Conservation (phyloP, 805 yeast species). For the Torulaspora microellipsoides region DNA sequence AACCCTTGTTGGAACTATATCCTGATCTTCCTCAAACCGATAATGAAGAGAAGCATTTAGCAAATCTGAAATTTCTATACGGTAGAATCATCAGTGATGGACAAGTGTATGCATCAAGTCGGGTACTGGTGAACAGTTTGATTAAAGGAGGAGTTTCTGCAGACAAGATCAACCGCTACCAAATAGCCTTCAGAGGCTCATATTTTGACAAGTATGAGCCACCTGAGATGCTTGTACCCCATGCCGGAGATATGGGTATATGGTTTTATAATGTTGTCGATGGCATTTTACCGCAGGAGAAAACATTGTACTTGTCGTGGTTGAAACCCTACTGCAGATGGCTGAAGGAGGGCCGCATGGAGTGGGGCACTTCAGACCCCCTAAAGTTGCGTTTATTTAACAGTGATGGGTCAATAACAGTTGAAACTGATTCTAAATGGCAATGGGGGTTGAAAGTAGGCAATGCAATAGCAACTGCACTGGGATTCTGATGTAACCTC, state of each 20-base stretch:
- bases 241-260: slow-evolving; percentile 35
- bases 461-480: slow-evolving; percentile 3
- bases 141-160: slow-evolving; percentile 12
- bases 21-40: slow-evolving; percentile 15
- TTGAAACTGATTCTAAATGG: slow-evolving; percentile 35
- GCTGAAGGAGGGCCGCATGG: slow-evolving; percentile 26
- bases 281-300: slow-evolving; percentile 28
- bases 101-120: slow-evolving; percentile 38
- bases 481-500: slow-evolving; percentile 1
- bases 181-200: slow-evolving; percentile 30
- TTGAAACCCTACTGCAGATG: slow-evolving; percentile 32
- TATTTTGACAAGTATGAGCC: slow-evolving; percentile 23
- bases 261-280: slow-evolving; percentile 35
- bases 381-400: slow-evolving; percentile 29
- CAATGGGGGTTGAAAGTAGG: slow-evolving; percentile 38
- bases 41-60: slow-evolving; percentile 9
- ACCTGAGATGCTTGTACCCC: slow-evolving; percentile 34
- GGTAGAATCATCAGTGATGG: slow-evolving; percentile 38
- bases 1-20: slow-evolving; percentile 27
- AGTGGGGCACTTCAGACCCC: slow-evolving; percentile 32
- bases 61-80: slow-evolving; percentile 24
- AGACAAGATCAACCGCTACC: slow-evolving; percentile 28
- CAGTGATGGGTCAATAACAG: slow-evolving; percentile 29
- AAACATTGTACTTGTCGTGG: slow-evolving; percentile 23
- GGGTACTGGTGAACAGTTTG: slow-evolving; percentile 36